Evolutionary conservation across 441 rosid genomes (phyloP).

Genomic region (Melastoma candidum): DNA sequence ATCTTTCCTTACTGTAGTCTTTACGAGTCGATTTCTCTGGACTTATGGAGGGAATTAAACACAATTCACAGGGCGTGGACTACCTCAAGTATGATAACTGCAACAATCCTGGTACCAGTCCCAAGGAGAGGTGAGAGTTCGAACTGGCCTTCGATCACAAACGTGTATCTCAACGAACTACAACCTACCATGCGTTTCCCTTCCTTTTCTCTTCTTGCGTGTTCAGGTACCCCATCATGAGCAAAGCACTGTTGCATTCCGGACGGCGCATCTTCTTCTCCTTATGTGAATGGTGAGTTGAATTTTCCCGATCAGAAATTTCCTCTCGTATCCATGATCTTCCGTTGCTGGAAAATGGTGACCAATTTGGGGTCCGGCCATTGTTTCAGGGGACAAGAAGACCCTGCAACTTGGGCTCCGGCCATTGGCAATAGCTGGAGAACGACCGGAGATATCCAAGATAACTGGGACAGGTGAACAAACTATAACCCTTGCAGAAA

Average conservation of each 20-base stretch:
- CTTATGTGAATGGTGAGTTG: constrained; percentile 50
- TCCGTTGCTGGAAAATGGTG: neutral
- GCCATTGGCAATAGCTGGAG: constrained; percentile 54
- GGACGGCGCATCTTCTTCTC: constrained; percentile 50
- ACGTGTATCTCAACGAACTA: too few relatives aligned
- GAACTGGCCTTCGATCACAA: too few relatives aligned
- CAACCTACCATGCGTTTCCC: too few relatives aligned
- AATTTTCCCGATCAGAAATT: neutral
- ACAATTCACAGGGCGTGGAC: constrained; percentile 38
- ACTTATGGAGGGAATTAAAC: neutral
- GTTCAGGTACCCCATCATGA: constrained; percentile 44
- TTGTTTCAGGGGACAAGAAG: constrained; percentile 37
- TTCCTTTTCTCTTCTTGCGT: too few relatives aligned
- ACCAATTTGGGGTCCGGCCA: neutral
- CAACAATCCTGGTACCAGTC: constrained; percentile 28
- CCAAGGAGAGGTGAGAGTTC: constrained; percentile 29
- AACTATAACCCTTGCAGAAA: neutral
- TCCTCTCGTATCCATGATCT: neutral
- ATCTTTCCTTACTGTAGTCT: too few relatives aligned
- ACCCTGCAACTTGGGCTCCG: constrained; percentile 59
- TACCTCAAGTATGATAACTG: constrained; percentile 69
- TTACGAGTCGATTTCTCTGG: neutral
- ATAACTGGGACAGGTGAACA: constrained; percentile 31
- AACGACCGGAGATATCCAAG: constrained; percentile 46
- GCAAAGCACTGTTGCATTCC: constrained; percentile 33